Base-by-base conservation (phyloP, 1,139 yeast species). In the Yarrowia galli region DNA sequence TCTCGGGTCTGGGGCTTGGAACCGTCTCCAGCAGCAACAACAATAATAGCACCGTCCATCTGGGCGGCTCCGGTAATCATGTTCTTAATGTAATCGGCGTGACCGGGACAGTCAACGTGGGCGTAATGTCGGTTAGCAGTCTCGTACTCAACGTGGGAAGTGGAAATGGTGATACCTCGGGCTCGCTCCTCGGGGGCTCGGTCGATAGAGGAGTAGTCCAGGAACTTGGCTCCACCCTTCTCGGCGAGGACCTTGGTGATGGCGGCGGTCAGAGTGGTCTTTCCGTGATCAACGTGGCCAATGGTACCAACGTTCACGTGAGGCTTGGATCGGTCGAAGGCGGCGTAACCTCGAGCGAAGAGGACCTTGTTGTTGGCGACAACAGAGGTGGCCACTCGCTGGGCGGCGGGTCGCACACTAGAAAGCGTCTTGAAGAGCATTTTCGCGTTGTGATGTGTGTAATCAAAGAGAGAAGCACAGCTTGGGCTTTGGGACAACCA, bases 1-100 rank as follows among this genome's bases (percentile, higher is more conserved):
- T 95, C 99, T 85, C 98, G 91, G 75, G 99, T 96, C 85, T 95
- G 99, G 78, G 98, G 98, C 99, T 95, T 95, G 83, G 93, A 97
- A 78, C 99, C 99, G 78, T 95, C 99, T 70, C 97, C 85, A 72
- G 99, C 99, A 77, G 98, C 98, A 81, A 95, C 99, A 73, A 95
- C 99, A 83, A 95, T 93, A 76, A 95, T 93, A 74, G 98, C 99
- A 85, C 98, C 98, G 80, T 95, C 99, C 98, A 93, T 93, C 81
- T 95, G 97, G 75, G 98, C 97, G 76, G 98, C 98, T 88, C 98
- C 98, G 74, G 98, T 92, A 81, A 95, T 95, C 98, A 95, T 95
- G 81, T 93, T 93, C 85, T 95, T 95, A 82, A 95, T 95, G 82
- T 93, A 95, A 86, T 95, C 98, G 72, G 97, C 96, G 87, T 95